phyloP scores from a whole-genome alignment of 2,329 filamentous ascomycete species.

The Aspergillus nomiae region DNA sequence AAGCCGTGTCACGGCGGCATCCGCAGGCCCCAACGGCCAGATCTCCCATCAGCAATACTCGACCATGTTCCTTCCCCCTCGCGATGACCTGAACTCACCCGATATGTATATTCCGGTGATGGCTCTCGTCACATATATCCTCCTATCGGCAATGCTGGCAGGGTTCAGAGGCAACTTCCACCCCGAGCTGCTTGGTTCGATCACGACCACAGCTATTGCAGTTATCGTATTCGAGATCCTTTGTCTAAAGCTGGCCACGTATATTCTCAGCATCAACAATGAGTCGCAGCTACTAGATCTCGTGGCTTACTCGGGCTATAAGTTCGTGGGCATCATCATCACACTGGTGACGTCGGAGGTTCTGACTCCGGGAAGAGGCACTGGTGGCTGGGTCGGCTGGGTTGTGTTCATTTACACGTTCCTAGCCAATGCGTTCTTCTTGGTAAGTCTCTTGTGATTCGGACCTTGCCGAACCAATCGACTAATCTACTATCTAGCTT shows the following conservation, averaged over 20 bases:
- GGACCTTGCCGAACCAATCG: neutral
- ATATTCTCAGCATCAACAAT: conserved; percentile 89
- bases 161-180: conserved; percentile 90
- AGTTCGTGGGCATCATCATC: conserved; percentile 94
- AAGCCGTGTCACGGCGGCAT: conserved; percentile 50
- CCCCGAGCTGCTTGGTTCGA: conserved; percentile 88
- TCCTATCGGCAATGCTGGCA: conserved; percentile 86
- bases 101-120: conserved; percentile 99
- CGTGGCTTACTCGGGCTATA: conserved; percentile 96
- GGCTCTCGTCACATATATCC: conserved; percentile 96
- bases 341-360: conserved; percentile 80
- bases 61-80: conserved; percentile 75
- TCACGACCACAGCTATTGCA: conserved; percentile 78
- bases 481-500: conserved; percentile 58
- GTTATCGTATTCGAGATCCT: conserved; percentile 86
- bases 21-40: conserved; percentile 57
- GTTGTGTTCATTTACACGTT: conserved; percentile 88
- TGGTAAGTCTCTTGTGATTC: conserved; percentile 62
- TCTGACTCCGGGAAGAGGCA: conserved; percentile 75
- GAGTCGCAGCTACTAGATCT: conserved; percentile 91
- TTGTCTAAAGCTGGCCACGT: conserved; percentile 88
- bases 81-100: conserved; percentile 95
- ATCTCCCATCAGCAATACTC: conserved; percentile 60
- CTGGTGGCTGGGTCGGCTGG: conserved; percentile 88
- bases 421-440: conserved; percentile 88